Evolutionary conservation across 2,329 filamentous ascomycete species (phyloP), one percentile per base, ranked within the genome.

Genomic region (Teratosphaeria pseudoeucalypti): DNA sequence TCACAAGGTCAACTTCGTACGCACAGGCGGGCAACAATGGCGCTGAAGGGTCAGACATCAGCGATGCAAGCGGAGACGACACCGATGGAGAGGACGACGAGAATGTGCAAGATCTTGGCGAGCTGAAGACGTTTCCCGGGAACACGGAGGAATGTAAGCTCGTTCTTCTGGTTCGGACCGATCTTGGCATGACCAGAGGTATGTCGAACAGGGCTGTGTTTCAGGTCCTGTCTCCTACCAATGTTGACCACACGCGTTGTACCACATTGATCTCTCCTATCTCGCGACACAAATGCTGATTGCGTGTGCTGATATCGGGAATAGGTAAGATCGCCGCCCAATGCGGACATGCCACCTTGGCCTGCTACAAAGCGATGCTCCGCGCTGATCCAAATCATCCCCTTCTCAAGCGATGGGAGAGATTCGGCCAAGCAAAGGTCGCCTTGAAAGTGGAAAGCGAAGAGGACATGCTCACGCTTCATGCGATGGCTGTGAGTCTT

Each of bases 161-260:
- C 60, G 90, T 96, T 14, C 79, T 99, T 37, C 90, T 96, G 3
- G 92, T 97, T 58, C 80, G 94, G 71, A 96, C 90, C 19, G 94
- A 99, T 77, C 76, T 99, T 68, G 92, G 92, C 68, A 99, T 99
- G 94, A 94, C 89, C 10, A 97, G 96, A 78, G 92, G 92, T 94
- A 78, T 52, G 79, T 49, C 16, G 43, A 49, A 49, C 43, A 49
- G 43, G 19, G 43, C 19, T 49, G 43, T 23, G 43, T 49, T 26
- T 49, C 43, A 10, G 10, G 11, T 49, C 7, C 29, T 23, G 55
- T n/a, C 39, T 16, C 12, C 34, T 32, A 26, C 2, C 54, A 56
- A 39, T 56, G n/a, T n/a, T 54, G 53, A 54, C 34, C 54, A 5
- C 16, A 47, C 14, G 43, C n/a, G 12, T 47, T n/a, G 43, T 47